A percentile compares a stretch with the other conserved stretches of the same genome.
These are phyloP conservation scores for Ogataea philodendri DNA, from an alignment of 805 yeast genomes.

Conservation along the genomic window DNA sequence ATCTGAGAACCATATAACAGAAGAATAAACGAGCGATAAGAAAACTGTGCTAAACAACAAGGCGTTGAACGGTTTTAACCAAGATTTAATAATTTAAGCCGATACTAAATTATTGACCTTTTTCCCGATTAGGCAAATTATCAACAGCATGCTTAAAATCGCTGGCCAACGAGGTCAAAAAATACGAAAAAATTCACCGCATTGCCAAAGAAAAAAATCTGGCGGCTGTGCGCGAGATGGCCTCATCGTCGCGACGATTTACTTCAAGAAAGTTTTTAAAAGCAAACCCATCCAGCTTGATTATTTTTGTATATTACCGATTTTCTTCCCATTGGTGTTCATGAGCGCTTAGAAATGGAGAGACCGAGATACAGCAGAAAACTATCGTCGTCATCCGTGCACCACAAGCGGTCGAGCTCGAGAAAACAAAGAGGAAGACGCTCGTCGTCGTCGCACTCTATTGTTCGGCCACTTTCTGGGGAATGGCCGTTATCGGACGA, in stretches of 20 bases:
- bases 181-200: too few relatives aligned
- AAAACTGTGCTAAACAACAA: neutral
- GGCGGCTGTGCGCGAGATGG: too few relatives aligned
- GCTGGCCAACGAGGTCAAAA: too few relatives aligned
- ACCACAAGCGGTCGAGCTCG: conserved; percentile 26
- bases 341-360: conserved; percentile 19
- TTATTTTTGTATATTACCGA: too few relatives aligned
- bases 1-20: conserved; percentile 6
- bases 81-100: too few relatives aligned
- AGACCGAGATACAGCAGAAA: conserved; percentile 24
- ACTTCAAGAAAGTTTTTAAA: conserved; percentile 1
- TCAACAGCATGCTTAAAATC: too few relatives aligned
- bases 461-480: conserved; percentile 16
- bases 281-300: too few relatives aligned
- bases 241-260: conserved; percentile 7
- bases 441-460: conserved; percentile 27
- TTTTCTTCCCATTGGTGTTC: too few relatives aligned
- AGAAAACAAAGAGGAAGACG: conserved; percentile 23
- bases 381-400: conserved; percentile 21
- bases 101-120: conserved; percentile 14
- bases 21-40: conserved; percentile 4
- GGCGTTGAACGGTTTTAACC: too few relatives aligned
- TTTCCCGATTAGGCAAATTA: conserved; percentile 18
- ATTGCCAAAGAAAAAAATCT: too few relatives aligned
- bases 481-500: conserved; percentile 13